phyloP scores from a whole-genome alignment of 2,329 filamentous ascomycete genomes.

The Domatiomyces globalis region DNA sequence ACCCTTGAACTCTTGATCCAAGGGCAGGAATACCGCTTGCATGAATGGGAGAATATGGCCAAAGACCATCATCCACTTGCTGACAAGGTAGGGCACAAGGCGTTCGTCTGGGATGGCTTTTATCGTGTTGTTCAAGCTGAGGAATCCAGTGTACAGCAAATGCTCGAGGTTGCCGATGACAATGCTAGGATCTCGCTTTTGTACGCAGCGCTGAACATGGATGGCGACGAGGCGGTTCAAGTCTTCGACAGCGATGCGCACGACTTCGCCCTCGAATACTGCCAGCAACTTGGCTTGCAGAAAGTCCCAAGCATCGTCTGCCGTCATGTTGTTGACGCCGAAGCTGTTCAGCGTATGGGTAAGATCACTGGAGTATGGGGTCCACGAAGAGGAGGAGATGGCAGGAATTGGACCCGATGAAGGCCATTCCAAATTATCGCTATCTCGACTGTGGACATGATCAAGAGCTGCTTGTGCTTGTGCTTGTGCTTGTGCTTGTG shows the following conservation, averaged over 20 bases:
- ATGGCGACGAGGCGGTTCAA: slow-evolving; percentile 49
- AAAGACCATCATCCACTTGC: slow-evolving; percentile 89
- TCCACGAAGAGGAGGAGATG: slow-evolving; percentile 12
- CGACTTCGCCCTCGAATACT: slow-evolving; percentile 51
- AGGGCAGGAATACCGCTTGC: slow-evolving; percentile 82
- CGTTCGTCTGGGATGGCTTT: slow-evolving; percentile 67
- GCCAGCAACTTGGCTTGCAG: slow-evolving; percentile 49
- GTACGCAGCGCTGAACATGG: slow-evolving; percentile 49
- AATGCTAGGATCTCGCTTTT: slow-evolving; percentile 43
- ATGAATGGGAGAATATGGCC: slow-evolving; percentile 83
- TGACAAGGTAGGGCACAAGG: slow-evolving; percentile 78
- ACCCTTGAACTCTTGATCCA: slow-evolving; percentile 87
- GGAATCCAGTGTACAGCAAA: slow-evolving; percentile 58
- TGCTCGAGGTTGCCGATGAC: slow-evolving; percentile 51
- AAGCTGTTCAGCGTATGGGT: slow-evolving; percentile 30
- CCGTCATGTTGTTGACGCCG: slow-evolving; percentile 54
- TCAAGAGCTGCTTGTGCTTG: slow-evolving; percentile 20
- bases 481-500: slow-evolving; percentile 24
- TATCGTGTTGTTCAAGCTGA: slow-evolving; percentile 70
- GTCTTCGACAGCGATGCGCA: slow-evolving; percentile 51
- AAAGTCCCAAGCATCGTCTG: slow-evolving; percentile 53
- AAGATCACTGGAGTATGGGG: slow-evolving; percentile 13
- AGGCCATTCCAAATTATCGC: slow-evolving; percentile 18
- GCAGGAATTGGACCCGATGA: slow-evolving; percentile 12
- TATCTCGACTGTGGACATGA: slow-evolving; percentile 18